Conservation (phyloP, 495 filamentous ascomycete species). For the Penicillium mononematosum region DNA sequence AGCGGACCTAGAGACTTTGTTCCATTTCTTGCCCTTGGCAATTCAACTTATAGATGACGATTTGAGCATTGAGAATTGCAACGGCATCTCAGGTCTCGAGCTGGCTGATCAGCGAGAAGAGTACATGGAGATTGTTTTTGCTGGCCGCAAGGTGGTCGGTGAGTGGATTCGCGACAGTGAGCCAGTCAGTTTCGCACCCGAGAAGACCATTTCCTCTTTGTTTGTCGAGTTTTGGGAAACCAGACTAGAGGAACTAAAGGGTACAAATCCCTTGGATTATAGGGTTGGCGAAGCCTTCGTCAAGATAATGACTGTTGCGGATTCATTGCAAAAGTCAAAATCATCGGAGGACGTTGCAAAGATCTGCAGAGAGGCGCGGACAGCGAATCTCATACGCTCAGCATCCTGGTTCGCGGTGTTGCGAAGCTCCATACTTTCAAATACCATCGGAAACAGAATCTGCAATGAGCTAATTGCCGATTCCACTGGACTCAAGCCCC, state of each 20-base stretch:
- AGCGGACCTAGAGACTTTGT: slow-evolving; percentile 37
- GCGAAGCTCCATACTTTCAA: slow-evolving; percentile 36
- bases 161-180: slow-evolving; percentile 40
- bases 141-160: slow-evolving; percentile 55
- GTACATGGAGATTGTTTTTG: slow-evolving; percentile 58
- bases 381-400: slow-evolving; percentile 40
- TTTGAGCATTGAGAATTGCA: slow-evolving; percentile 54
- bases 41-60: slow-evolving; percentile 64
- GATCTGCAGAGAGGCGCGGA: slow-evolving; percentile 38
- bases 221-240: slow-evolving; percentile 38
- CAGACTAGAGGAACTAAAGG: slow-evolving; percentile 33
- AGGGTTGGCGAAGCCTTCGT: slow-evolving; percentile 43
- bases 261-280: slow-evolving; percentile 37
- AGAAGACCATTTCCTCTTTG: slow-evolving; percentile 23
- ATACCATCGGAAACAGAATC: slow-evolving; percentile 40
- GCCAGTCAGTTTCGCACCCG: slow-evolving; percentile 12
- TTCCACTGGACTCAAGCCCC: slow-evolving; percentile 52
- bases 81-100: slow-evolving; percentile 52
- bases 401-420: slow-evolving; percentile 41
- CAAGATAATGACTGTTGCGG: slow-evolving; percentile 37
- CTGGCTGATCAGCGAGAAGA: slow-evolving; percentile 55
- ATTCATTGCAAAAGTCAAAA: slow-evolving; percentile 25
- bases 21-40: slow-evolving; percentile 52
- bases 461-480: slow-evolving; percentile 62
- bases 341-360: slow-evolving; percentile 35